These are phyloP conservation scores for Penicillium nucicola DNA, from an alignment of 495 filamentous ascomycete genomes.

Conservation along the genomic window DNA sequence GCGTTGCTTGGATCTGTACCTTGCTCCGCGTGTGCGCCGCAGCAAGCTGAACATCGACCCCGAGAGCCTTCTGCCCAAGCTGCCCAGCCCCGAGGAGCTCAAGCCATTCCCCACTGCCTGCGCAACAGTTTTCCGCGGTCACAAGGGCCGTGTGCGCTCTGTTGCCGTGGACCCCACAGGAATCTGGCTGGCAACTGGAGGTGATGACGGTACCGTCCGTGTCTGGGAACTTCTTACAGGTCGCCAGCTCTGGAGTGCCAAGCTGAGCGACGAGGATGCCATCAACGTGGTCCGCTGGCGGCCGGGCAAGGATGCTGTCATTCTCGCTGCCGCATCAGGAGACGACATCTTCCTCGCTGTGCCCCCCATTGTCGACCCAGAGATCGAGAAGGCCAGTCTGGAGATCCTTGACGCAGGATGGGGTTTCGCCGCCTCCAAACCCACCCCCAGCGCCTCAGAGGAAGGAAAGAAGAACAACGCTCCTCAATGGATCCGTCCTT, in stretches of 20 bases:
- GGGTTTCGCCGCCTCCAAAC: constrained; percentile 76
- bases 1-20: constrained; percentile 89
- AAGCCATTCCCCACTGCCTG: constrained; percentile 89
- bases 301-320: constrained; percentile 72
- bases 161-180: constrained; percentile 76
- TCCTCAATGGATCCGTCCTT: constrained; percentile 80
- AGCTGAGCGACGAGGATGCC: constrained; percentile 74
- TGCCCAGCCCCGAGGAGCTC: constrained; percentile 90
- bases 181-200: constrained; percentile 80
- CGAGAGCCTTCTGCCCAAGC: constrained; percentile 85
- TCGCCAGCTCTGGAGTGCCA: constrained; percentile 80
- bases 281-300: constrained; percentile 90
- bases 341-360: constrained; percentile 83
- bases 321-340: constrained; percentile 78
- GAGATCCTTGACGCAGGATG: constrained; percentile 82
- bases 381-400: constrained; percentile 67
- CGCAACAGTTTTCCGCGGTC: constrained; percentile 79
- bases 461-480: constrained; percentile 69
- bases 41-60: constrained; percentile 97
- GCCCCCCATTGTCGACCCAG: constrained; percentile 67
- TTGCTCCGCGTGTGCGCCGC: constrained; percentile 86
- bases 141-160: constrained; percentile 83
- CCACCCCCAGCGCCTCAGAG: constrained; percentile 54
- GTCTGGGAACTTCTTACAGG: constrained; percentile 89
- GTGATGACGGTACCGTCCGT: constrained; percentile 89